Evolutionary conservation across 2,329 filamentous ascomycete genomes (phyloP), one percentile per base, ranked within the genome.

Genomic region (Nothophoma quercina): DNA sequence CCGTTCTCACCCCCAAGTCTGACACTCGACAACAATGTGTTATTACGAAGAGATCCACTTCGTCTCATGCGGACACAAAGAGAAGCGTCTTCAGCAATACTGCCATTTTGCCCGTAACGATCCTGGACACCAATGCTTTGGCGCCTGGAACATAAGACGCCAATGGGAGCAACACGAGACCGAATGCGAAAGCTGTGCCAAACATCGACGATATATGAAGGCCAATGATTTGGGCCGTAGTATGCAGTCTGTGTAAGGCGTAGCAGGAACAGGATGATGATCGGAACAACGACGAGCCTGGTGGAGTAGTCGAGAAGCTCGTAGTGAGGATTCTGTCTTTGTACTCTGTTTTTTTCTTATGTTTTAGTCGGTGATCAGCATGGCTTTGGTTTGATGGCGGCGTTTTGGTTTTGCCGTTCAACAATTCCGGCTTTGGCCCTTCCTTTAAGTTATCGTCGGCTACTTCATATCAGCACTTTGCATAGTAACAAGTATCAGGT

Each of bases 91-190:
- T 23, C 85, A 87, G 66, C 85, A 84, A 19, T 83, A 90, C 72
- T 93, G 89, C 72, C 89, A 92, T 74, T 86, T 85, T 60, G 88
- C 89, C 5, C 86, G 89, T 52, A 90, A 89, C 68, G 86, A 91
- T 62, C 84, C 84, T 1, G 80, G 83, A 56, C 88, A 92, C 69
- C 80, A 85, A 62, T 92, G 89, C 72, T 84, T 83, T 59, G 81
- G 85, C 9, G 83, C 90, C 48, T 87, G 88, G 75, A 83, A 83
- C 30, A 79, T 89, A 54, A 77, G 72, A 57, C 81, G 85, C 19
- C 77, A 85, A 56, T 83, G 83, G 67, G 85, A 83, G 78, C 78
- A 80, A 23, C 74, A 71, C 4, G 77, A 81, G 10, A 73, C 23
- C 12, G 49, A 52, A 33, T 68, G 65, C 51, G 45, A 51, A 8